Evolutionary conservation across 805 yeast genomes (phyloP).

Genomic region (Candida tallmaniae): DNA sequence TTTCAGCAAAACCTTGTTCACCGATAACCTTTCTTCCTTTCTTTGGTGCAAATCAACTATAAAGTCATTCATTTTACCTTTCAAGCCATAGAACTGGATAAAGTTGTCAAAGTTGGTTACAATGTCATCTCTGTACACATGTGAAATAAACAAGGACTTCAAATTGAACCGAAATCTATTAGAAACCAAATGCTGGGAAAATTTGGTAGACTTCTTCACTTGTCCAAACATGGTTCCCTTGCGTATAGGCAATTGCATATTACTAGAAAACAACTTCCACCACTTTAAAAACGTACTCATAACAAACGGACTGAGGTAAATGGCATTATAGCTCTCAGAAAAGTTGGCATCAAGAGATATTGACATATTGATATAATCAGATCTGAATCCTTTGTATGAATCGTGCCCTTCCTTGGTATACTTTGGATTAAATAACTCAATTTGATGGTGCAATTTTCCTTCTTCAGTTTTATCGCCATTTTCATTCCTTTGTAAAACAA

Average conservation of each 20-base stretch:
- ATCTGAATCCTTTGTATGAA: conserved; percentile 38
- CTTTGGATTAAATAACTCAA: conserved; percentile 53
- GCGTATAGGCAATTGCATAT: conserved; percentile 73
- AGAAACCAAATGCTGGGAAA: conserved; percentile 69
- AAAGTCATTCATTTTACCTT: conserved; percentile 36
- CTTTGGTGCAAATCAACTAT: conserved; percentile 39
- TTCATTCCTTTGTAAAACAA: conserved; percentile 46
- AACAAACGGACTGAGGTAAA: conserved; percentile 70
- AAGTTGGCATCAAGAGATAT: conserved; percentile 34
- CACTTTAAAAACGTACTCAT: conserved; percentile 69
- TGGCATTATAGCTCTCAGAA: conserved; percentile 53
- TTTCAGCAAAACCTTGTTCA: conserved; percentile 42
- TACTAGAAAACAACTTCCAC: conserved; percentile 85
- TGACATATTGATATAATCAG: conserved; percentile 37
- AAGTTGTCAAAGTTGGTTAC: conserved; percentile 36
- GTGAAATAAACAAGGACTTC: conserved; percentile 70
- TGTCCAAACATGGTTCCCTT: conserved; percentile 68
- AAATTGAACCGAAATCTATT: conserved; percentile 75
- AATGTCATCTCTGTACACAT: conserved; percentile 54
- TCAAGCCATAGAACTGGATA: conserved; percentile 64
- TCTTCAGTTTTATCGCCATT: conserved; percentile 34
- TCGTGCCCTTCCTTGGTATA: conserved; percentile 38
- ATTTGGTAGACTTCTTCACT: conserved; percentile 52
- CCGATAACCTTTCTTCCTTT: conserved; percentile 30
- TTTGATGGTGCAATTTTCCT: conserved; percentile 57